Percentiles rank a stretch among this genome's conserved stretches.
Evolutionary conservation across 805 yeast species (phyloP).

Genomic region (Candida gorgasii): DNA sequence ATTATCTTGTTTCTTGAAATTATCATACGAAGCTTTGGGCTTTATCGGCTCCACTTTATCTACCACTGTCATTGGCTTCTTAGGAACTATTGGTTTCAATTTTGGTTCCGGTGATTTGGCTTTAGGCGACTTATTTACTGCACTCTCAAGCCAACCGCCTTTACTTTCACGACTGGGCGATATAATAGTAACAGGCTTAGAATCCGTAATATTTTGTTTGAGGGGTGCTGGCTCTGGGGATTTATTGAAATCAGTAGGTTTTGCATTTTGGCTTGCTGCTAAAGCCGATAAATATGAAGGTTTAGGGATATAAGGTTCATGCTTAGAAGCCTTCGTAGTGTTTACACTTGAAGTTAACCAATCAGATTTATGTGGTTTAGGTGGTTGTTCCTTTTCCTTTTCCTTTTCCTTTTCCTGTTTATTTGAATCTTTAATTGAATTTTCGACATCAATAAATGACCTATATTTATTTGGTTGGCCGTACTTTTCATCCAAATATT

Average conservation of each 20-base stretch:
- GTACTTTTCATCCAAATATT: not conserved
- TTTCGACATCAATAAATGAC: constrained; percentile 25
- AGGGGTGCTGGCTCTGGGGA: not conserved
- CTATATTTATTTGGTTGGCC: constrained; percentile 8
- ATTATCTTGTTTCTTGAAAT: constrained; percentile 18
- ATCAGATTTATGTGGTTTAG: constrained; percentile 17
- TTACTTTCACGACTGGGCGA: constrained; percentile 7
- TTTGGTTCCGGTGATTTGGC: not conserved
- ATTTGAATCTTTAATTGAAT: constrained; percentile 16
- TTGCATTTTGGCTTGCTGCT: constrained; percentile 14
- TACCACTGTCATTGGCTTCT: not conserved
- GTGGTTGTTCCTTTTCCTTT: constrained; percentile 9
- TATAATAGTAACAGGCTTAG: constrained; percentile 1
- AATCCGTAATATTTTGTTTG: not conserved
- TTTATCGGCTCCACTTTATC: not conserved
- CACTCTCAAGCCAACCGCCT: constrained; percentile 15
- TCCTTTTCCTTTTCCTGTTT: not conserved
- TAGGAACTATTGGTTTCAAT: constrained; percentile 1
- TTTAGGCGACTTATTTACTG: constrained; percentile 10
- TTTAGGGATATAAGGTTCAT: constrained; percentile 10
- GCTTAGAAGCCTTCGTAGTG: constrained; percentile 3
- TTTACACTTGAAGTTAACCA: constrained; percentile 13
- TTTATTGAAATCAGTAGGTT: constrained; percentile 1
- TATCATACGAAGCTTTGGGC: constrained; percentile 3
- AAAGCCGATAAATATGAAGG: constrained; percentile 15